phyloP scores from a whole-genome alignment of 805 yeast species.

The Jamesozyma lodderae region DNA sequence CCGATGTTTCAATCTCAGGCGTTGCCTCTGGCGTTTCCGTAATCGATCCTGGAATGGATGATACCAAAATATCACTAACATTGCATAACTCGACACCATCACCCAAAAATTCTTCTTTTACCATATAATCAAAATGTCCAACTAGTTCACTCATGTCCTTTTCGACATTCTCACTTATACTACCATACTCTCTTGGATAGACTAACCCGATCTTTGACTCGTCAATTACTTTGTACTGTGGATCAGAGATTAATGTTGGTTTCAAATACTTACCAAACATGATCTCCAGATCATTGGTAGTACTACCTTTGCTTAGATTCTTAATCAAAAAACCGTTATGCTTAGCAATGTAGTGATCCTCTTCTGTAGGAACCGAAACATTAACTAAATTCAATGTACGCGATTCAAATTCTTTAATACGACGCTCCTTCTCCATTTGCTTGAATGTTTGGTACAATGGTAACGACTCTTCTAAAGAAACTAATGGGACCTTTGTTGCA shows the following conservation, averaged over 20 bases:
- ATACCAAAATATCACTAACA: constrained; percentile 15
- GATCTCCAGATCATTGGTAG: constrained; percentile 36
- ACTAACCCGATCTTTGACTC: constrained; percentile 12
- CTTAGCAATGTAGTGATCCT: constrained; percentile 20
- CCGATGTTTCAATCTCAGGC: too few species aligned
- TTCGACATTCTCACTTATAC: constrained; percentile 34
- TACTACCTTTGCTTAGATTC: constrained; percentile 46
- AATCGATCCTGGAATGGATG: too few species aligned
- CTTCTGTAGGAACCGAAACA: constrained; percentile 11
- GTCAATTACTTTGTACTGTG: constrained; percentile 10
- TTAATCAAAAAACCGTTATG: constrained; percentile 47
- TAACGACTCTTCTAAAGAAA: constrained; percentile 24
- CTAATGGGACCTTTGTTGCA: constrained; percentile 13
- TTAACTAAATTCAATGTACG: constrained; percentile 18
- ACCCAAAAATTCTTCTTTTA: constrained; percentile 20
- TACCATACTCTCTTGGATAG: constrained; percentile 30
- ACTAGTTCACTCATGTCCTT: constrained; percentile 35
- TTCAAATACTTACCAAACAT: constrained; percentile 26
- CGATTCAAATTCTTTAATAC: constrained; percentile 23
- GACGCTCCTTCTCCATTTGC: constrained; percentile 29
- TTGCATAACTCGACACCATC: constrained; percentile 18
- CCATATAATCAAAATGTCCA: constrained; percentile 25
- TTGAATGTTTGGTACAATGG: constrained; percentile 39
- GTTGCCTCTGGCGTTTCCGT: too few species aligned
- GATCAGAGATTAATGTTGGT: constrained; percentile 23